These are phyloP conservation scores for Oryza longistaminata DNA, from an alignment of 176 grass and related monocot species.

Conservation along the genomic window DNA sequence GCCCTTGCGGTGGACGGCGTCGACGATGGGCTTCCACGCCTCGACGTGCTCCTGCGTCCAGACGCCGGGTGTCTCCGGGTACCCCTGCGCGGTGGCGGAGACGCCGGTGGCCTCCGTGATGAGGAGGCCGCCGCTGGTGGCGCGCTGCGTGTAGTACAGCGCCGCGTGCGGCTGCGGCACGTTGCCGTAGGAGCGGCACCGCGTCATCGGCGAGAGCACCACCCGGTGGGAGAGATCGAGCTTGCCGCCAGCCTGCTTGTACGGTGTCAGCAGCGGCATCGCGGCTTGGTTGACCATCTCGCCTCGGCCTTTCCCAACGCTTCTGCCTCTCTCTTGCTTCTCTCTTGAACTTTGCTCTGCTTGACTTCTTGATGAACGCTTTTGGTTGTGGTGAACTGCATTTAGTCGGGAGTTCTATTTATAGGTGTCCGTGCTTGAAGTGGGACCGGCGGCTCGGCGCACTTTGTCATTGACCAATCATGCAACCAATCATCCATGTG, in stretches of 20 bases:
- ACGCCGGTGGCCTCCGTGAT: slow-evolving; percentile 43
- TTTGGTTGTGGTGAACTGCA: background rate
- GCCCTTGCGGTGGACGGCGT: slow-evolving; percentile 53
- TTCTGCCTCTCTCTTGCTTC: background rate
- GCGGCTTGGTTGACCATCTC: background rate
- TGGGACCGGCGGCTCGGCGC: background rate
- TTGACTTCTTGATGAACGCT: background rate
- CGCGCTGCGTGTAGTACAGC: slow-evolving; percentile 50
- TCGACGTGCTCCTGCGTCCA: slow-evolving; percentile 43
- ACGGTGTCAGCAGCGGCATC: background rate
- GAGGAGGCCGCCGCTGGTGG: slow-evolving; percentile 41
- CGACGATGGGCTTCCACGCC: slow-evolving; percentile 49
- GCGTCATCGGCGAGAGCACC: slow-evolving; percentile 43
- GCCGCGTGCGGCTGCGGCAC: slow-evolving; percentile 46
- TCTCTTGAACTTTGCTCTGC: background rate
- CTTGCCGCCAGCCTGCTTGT: background rate
- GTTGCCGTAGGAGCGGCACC: slow-evolving; percentile 41
- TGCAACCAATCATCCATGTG: too few relatives aligned
- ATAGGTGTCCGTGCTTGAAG: background rate
- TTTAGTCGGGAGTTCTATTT: background rate
- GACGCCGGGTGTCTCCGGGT: slow-evolving; percentile 33
- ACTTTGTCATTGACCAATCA: too few relatives aligned
- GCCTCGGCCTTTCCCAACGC: background rate
- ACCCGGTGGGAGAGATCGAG: slow-evolving; percentile 46
- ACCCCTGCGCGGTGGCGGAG: slow-evolving; percentile 37